phyloP scores from a whole-genome alignment of 768 basidiomycete species.

The Leccinum sublutescens region DNA sequence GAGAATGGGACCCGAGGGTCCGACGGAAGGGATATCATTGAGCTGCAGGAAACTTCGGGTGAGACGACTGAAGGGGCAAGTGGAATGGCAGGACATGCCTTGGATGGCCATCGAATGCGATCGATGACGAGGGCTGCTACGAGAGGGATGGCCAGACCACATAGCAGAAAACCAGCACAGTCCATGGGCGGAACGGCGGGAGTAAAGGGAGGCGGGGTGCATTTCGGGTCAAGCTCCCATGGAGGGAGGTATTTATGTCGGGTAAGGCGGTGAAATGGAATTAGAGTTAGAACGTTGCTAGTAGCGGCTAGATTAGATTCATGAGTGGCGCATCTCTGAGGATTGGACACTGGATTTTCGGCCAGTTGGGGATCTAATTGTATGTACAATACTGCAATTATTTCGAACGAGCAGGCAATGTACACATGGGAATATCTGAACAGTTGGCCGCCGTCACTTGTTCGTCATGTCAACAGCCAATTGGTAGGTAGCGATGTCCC shows the following conservation, averaged over 20 bases:
- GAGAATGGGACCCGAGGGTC: conserved; percentile 33
- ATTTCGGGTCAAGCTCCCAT: conserved; percentile 27
- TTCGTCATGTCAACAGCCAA: conserved; percentile 24
- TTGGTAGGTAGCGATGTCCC: conserved; percentile 2
- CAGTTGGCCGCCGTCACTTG: not conserved
- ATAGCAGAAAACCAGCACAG: conserved; percentile 21
- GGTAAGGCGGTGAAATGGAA: conserved; percentile 23
- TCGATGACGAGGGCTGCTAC: conserved; percentile 14
- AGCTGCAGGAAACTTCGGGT: conserved; percentile 19
- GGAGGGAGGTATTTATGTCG: conserved; percentile 33
- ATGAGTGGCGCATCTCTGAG: conserved; percentile 20
- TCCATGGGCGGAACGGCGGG: conserved; percentile 28
- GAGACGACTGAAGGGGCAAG: not conserved
- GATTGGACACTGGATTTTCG: conserved; percentile 12
- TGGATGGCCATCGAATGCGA: conserved; percentile 24
- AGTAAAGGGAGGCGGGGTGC: conserved; percentile 22
- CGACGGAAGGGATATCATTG: conserved; percentile 35
- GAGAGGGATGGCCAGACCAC: conserved; percentile 19
- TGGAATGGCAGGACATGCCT: conserved; percentile 15
- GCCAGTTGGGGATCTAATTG: not conserved
- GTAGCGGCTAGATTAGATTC: conserved; percentile 30
- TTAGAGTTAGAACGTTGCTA: conserved; percentile 30
- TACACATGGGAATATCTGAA: not conserved
- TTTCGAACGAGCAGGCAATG: conserved; percentile 8
- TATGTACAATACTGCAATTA: not conserved